These are phyloP conservation scores for Trichosanthes truncata DNA, from an alignment of 306 rosid genomes.

Conservation along the genomic window DNA sequence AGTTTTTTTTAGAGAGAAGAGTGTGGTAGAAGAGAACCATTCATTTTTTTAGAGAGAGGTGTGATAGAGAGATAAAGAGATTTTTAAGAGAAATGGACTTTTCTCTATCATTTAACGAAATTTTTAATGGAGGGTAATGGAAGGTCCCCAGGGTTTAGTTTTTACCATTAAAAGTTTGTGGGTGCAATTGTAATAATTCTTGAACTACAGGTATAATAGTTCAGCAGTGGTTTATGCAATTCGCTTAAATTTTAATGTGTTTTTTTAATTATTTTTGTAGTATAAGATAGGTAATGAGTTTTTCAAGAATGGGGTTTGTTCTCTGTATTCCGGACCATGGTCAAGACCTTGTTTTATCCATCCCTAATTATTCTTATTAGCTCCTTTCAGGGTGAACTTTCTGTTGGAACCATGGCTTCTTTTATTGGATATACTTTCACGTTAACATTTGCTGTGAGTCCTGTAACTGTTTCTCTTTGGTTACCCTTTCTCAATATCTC, in stretches of 20 bases:
- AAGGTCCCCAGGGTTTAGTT: not conserved
- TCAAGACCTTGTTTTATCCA: not conserved
- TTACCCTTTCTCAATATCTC: conserved; percentile 12
- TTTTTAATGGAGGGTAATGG: not conserved
- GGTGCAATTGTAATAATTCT: not conserved
- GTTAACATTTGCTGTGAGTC: conserved; percentile 80
- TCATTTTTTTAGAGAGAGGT: not conserved
- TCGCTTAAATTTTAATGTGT: not conserved
- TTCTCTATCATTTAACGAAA: not conserved
- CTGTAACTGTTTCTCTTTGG: conserved; percentile 8
- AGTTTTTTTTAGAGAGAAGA: not conserved
- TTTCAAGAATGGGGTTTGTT: not conserved
- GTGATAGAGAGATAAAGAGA: not conserved
- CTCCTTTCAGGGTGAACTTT: conserved; percentile 75
- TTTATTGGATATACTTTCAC: conserved; percentile 98
- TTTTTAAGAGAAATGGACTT: not conserved
- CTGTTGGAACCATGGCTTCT: conserved; percentile 91
- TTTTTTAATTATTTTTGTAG: not conserved
- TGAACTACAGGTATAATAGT: not conserved
- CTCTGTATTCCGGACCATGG: not conserved
- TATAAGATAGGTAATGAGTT: not conserved
- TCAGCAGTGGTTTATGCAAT: not conserved
- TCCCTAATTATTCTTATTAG: conserved; percentile 15
- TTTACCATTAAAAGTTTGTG: not conserved
- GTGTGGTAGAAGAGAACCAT: not conserved